Conservation (phyloP, 2,329 filamentous ascomycete species). For the Monilinia fructicola region DNA sequence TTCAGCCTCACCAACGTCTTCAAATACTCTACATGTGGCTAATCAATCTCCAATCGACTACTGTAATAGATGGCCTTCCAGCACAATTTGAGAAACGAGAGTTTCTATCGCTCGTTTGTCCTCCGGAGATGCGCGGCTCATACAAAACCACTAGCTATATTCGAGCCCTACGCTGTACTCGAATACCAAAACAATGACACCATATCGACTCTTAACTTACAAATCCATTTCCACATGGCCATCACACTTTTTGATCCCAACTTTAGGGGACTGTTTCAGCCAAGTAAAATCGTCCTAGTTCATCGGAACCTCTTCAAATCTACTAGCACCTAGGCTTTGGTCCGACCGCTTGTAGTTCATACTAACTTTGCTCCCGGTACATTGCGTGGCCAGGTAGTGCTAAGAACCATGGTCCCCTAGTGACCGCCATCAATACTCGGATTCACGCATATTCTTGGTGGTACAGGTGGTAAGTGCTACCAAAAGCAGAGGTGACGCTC, state of each 20-base stretch:
- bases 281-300: neutral
- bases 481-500: too few species aligned
- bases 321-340: neutral
- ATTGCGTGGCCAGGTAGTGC: neutral
- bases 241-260: neutral
- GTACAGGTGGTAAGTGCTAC: slow-evolving; percentile 8
- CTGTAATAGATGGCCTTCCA: neutral
- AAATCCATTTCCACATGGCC: neutral
- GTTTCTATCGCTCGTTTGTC: neutral
- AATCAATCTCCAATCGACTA: neutral
- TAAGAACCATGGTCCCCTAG: neutral
- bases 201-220: neutral
- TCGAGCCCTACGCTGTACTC: neutral
- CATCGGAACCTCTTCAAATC: slow-evolving; percentile 1
- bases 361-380: neutral
- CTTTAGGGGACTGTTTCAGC: neutral
- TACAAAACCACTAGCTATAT: neutral
- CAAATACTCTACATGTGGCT: neutral
- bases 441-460: neutral
- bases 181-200: neutral
- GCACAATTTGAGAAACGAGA: neutral
- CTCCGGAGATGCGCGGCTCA: neutral
- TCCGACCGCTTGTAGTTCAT: neutral
- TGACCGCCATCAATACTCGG: neutral
- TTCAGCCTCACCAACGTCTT: neutral